These are phyloP conservation scores for Fistulinella prunicolor DNA, from an alignment of 768 basidiomycete genomes.

Conservation along the genomic window DNA sequence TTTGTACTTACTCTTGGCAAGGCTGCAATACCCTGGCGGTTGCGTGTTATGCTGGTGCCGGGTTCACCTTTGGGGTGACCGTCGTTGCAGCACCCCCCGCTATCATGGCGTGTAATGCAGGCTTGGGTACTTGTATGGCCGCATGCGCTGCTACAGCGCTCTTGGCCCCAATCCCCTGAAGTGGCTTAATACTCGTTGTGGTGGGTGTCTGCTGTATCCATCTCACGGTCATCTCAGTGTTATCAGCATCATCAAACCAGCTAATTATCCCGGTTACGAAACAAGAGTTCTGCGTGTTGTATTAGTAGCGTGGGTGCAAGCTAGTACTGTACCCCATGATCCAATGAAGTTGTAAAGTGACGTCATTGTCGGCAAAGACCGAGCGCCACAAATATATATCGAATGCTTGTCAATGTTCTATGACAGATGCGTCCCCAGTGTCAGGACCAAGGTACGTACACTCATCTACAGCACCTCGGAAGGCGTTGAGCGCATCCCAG, in stretches of 20 bases:
- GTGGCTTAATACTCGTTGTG: too few relatives aligned
- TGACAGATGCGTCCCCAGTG: constrained; percentile 18
- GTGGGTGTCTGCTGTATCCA: neutral
- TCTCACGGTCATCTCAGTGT: too few relatives aligned
- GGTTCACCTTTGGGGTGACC: constrained; percentile 24
- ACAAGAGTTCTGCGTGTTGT: too few relatives aligned
- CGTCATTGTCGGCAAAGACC: too few relatives aligned
- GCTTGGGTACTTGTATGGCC: constrained; percentile 24
- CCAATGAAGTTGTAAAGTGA: too few relatives aligned
- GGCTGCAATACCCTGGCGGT: constrained; percentile 25
- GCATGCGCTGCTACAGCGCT: constrained; percentile 21
- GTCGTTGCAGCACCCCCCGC: constrained; percentile 18
- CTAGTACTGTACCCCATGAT: too few relatives aligned
- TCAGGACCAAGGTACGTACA: constrained; percentile 25
- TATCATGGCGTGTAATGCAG: constrained; percentile 22
- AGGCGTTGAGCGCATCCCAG: constrained; percentile 30
- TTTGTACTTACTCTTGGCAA: neutral
- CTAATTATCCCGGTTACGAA: too few relatives aligned
- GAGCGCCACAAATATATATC: too few relatives aligned
- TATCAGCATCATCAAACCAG: too few relatives aligned
- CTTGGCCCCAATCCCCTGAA: constrained; percentile 25
- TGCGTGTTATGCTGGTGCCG: constrained; percentile 23
- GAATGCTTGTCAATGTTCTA: too few relatives aligned
- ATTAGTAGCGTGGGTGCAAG: too few relatives aligned
- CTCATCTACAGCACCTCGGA: neutral